phyloP scores from a whole-genome alignment of 345 rosid genomes.

The Salix brachista region DNA sequence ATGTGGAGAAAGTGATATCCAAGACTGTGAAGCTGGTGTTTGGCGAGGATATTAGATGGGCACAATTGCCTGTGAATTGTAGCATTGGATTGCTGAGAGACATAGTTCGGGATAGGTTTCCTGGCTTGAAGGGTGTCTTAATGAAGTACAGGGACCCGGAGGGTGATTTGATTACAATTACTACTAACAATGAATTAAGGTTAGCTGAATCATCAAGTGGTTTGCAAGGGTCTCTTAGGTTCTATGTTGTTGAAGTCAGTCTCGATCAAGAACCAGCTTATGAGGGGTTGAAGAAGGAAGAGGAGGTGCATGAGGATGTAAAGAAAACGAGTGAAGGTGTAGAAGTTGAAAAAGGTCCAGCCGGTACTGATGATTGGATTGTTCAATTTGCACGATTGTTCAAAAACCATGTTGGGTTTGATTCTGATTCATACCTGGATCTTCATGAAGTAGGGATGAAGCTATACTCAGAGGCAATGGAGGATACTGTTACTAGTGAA shows the following conservation, averaged over 20 bases:
- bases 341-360: slow-evolving; percentile 37
- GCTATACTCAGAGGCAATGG: slow-evolving; percentile 90
- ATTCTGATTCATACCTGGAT: slow-evolving; percentile 88
- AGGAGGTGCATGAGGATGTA: slow-evolving; percentile 27
- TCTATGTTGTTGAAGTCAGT: slow-evolving; percentile 67
- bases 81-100: slow-evolving; percentile 66
- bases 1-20: slow-evolving; percentile 51
- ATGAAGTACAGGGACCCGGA: slow-evolving; percentile 83
- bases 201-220: slow-evolving; percentile 52
- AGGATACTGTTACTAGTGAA: slow-evolving; percentile 73
- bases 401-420: slow-evolving; percentile 92
- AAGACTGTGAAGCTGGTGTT: slow-evolving; percentile 79
- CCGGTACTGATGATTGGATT: slow-evolving; percentile 74
- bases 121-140: slow-evolving; percentile 64
- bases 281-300: slow-evolving; percentile 44
- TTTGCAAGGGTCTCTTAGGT: slow-evolving; percentile 60
- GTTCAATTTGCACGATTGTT: slow-evolving; percentile 83
- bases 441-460: slow-evolving; percentile 95
- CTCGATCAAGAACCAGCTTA: slow-evolving; percentile 85
- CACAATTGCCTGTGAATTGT: slow-evolving; percentile 69
- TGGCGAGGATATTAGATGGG: slow-evolving; percentile 94
- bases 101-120: slow-evolving; percentile 72
- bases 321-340: slow-evolving; percentile 23
- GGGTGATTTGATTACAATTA: slow-evolving; percentile 90
- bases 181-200: slow-evolving; percentile 76